Base-by-base conservation (phyloP, 495 filamentous ascomycete species). In the Tuber indicum region DNA sequence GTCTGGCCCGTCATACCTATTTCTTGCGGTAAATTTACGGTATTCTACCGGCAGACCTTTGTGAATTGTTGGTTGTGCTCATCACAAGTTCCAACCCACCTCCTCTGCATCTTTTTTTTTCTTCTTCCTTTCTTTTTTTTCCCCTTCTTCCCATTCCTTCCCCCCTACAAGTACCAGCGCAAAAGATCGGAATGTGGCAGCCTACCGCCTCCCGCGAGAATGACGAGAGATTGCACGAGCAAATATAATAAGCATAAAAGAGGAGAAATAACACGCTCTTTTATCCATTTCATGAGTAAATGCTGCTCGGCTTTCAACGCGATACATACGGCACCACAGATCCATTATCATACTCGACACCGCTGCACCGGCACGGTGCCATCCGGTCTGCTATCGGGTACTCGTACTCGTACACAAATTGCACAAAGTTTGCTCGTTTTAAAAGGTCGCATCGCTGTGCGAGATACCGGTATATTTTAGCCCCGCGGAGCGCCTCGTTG, bases 91-190 rank as follows among this genome's bases (percentile, higher is more conserved):
- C 47, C 47, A 49, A 49, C 47, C 19, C 17, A 49, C 39, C 39
- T 19, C 46, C 66, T 79, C 45, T 46, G 62, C 47, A 12, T 21
- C 72, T 70, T 79, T 58, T 75, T 75, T 74, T 70, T 79, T 58
- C 78, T 32, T 74, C 71, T 79, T 49, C 36, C 75, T 49, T 74
- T 49, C 26, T 36, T 70, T 78, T 70, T 78, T 75, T 41, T 21
- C 23, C 32, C 72, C 47, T 2, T 39, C 23, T 44, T 44, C 9
- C 58, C 58, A 58, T 58, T 71, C 19, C 23, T 19, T 21, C 47
- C 6, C 47, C 21, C 21, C 47, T 26, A 14, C 23, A 23, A 5
- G 52, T 26, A 14, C 23, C 52, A 5, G 52, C 8, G n/a, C n/a
- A 26, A 26, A 26, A 2, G 49, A 58, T 58, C 52, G 23, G 23